A percentile compares a stretch with the other conserved stretches of the same genome.
These are phyloP conservation scores for Lobosporangium transversale DNA, from an alignment of 192 early-diverging fungal species.

Conservation along the genomic window DNA sequence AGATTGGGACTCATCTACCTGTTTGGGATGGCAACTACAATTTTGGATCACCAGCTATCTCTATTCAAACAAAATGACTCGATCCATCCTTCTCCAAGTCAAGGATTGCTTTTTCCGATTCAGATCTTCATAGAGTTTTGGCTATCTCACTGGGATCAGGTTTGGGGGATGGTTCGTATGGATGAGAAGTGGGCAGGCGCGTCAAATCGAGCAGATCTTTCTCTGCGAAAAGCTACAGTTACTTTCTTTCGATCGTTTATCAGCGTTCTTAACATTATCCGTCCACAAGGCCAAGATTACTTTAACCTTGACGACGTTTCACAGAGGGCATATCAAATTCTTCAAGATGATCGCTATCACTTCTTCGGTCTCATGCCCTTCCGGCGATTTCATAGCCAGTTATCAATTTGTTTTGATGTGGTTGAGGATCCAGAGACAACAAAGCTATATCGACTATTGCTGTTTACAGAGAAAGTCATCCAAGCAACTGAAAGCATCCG, in stretches of 20 bases:
- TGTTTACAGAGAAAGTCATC: slow-evolving; percentile 34
- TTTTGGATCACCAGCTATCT: slow-evolving; percentile 24
- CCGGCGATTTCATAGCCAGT: slow-evolving; percentile 32
- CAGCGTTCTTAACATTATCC: slow-evolving; percentile 19
- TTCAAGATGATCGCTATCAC: slow-evolving; percentile 23
- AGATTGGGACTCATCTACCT: slow-evolving; percentile 34
- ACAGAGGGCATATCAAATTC: slow-evolving; percentile 18
- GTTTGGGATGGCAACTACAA: slow-evolving; percentile 5
- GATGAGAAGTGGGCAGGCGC: slow-evolving; percentile 42
- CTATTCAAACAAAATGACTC: neutral
- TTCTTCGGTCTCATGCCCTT: slow-evolving; percentile 41
- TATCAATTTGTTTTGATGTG: slow-evolving; percentile 24
- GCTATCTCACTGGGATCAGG: slow-evolving; percentile 50
- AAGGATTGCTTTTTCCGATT: slow-evolving; percentile 17
- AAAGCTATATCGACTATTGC: slow-evolving; percentile 15
- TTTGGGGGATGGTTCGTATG: slow-evolving; percentile 50
- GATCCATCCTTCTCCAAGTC: neutral
- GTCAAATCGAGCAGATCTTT: slow-evolving; percentile 13
- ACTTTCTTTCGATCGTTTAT: slow-evolving; percentile 39
- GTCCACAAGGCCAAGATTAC: neutral
- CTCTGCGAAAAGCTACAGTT: slow-evolving; percentile 26
- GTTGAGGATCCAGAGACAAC: slow-evolving; percentile 26
- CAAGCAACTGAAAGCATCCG: slow-evolving; percentile 46
- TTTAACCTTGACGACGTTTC: slow-evolving; percentile 14
- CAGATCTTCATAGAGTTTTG: slow-evolving; percentile 38